A percentile compares a stretch with the other conserved stretches of the same genome.
Evolutionary conservation across 2,329 filamentous ascomycete species (phyloP).

Genomic region (Trichoderma sp.): DNA sequence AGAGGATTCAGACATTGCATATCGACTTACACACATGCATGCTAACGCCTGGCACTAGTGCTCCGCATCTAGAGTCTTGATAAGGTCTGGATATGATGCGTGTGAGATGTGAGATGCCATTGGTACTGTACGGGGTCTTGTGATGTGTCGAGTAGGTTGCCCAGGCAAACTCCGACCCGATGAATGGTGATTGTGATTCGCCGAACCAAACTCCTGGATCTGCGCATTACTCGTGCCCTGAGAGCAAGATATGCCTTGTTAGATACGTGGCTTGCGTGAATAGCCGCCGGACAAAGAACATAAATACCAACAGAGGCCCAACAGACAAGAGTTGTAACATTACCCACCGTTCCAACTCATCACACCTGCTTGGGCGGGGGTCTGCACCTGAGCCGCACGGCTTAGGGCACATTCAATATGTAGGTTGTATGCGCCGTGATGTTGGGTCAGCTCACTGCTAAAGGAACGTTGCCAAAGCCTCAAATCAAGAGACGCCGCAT

Average conservation of each 20-base stretch:
- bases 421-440: neutral
- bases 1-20: neutral
- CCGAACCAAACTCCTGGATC: constrained; percentile 2
- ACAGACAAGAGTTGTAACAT: neutral
- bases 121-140: neutral
- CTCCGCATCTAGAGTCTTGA: neutral
- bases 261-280: neutral
- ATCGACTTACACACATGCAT: constrained; percentile 2
- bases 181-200: constrained; percentile 2
- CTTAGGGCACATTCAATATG: neutral
- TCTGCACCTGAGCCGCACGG: neutral
- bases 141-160: neutral
- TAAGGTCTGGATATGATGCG: neutral
- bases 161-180: neutral
- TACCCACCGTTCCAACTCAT: neutral
- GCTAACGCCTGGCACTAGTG: neutral
- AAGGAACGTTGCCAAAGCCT: neutral
- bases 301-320: neutral
- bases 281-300: neutral
- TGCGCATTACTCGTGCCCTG: neutral
- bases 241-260: neutral
- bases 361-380: neutral
- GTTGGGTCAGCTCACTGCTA: neutral
- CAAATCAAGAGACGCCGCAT: constrained; percentile 6
- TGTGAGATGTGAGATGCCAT: constrained; percentile 7